phyloP scores from a whole-genome alignment of 2,329 filamentous ascomycete genomes.

The Nemania sp. region DNA sequence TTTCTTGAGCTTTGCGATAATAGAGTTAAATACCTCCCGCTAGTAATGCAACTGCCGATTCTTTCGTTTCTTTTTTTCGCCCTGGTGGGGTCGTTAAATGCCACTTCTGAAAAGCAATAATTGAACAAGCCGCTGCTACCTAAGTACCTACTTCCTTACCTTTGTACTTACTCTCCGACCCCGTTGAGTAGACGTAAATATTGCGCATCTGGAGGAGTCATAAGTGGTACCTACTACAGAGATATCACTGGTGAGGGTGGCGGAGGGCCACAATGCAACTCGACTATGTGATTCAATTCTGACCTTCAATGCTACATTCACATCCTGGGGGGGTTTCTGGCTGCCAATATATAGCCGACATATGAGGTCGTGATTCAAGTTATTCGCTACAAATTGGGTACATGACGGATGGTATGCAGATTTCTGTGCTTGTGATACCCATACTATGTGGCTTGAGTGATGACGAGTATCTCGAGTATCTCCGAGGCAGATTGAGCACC shows the following conservation, averaged over 20 bases:
- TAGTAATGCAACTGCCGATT: constrained; percentile 12
- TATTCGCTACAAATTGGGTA: too few species aligned
- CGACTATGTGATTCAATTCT: neutral
- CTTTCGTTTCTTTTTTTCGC: constrained; percentile 25
- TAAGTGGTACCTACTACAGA: neutral
- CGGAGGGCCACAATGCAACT: constrained; percentile 7
- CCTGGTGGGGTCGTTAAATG: constrained; percentile 6
- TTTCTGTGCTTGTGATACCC: too few species aligned
- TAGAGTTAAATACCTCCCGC: too few species aligned
- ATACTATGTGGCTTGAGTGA: neutral
- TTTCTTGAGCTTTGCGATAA: too few species aligned
- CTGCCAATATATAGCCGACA: too few species aligned
- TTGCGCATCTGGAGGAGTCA: constrained; percentile 7
- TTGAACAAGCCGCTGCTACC: constrained; percentile 13
- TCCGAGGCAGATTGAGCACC: too few species aligned
- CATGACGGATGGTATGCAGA: too few species aligned
- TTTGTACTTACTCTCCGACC: neutral
- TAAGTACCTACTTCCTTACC: neutral
- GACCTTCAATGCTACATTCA: neutral
- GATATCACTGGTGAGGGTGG: constrained; percentile 19
- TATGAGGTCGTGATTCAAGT: too few species aligned
- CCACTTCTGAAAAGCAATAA: constrained; percentile 17
- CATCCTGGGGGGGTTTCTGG: neutral
- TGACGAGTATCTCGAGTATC: neutral
- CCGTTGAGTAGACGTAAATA: constrained; percentile 1